A percentile compares a stretch with the other conserved stretches of the same genome.
phyloP scores from a whole-genome alignment of 2,329 filamentous ascomycete species.

The Apiospora aurea region DNA sequence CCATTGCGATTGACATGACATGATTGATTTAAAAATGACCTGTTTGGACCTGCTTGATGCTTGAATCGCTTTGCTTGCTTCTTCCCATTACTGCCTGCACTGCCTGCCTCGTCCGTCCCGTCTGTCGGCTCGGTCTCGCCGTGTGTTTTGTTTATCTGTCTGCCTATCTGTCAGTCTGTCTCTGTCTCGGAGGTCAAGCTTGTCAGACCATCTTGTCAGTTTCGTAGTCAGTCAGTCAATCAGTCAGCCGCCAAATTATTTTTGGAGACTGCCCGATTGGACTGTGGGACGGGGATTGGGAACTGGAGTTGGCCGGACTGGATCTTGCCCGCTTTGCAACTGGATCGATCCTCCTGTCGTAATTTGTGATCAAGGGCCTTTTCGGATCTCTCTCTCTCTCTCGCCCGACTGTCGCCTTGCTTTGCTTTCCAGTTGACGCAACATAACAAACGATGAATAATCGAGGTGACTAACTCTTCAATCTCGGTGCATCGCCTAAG shows the following conservation, averaged over 20 bases:
- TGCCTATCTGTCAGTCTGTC: not conserved
- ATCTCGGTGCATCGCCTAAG: not conserved
- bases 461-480: too few species aligned
- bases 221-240: too few species aligned
- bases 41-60: not conserved
- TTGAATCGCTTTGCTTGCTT: not conserved
- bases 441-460: not conserved
- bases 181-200: not conserved
- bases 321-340: slow-evolving; percentile 6
- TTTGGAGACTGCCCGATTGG: not conserved
- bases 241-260: not conserved
- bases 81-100: not conserved
- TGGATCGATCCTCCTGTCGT: not conserved
- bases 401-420: not conserved
- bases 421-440: not conserved
- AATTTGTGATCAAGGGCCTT: not conserved
- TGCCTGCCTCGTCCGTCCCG: not conserved
- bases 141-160: not conserved
- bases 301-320: not conserved
- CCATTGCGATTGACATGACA: not conserved
- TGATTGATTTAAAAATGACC: not conserved
- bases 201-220: slow-evolving; percentile 1
- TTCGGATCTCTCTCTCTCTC: not conserved
- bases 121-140: not conserved
- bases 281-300: too few species aligned